Conservation (phyloP, 2,329 filamentous ascomycete genomes). For the Epichloe sibirici region DNA sequence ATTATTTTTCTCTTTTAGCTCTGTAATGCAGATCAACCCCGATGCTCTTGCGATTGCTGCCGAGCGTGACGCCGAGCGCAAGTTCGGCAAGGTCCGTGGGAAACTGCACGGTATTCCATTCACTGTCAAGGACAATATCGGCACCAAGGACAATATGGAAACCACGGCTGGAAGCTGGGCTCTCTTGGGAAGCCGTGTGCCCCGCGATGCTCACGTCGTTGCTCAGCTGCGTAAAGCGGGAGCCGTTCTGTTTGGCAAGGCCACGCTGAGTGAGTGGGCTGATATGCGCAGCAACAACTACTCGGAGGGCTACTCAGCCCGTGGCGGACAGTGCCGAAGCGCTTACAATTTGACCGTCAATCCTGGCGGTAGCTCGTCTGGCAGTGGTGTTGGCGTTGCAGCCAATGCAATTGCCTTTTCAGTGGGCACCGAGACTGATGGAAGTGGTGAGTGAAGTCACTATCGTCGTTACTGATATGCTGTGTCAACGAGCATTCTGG, state of each 20-base stretch:
- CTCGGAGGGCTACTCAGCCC: slow-evolving; percentile 53
- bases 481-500: neutral
- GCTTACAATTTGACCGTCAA: slow-evolving; percentile 58
- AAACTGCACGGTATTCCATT: slow-evolving; percentile 66
- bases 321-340: slow-evolving; percentile 51
- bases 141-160: slow-evolving; percentile 55
- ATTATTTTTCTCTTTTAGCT: slow-evolving; percentile 19
- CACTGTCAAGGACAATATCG: slow-evolving; percentile 63
- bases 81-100: slow-evolving; percentile 42
- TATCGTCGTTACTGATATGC: neutral
- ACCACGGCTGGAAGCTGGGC: slow-evolving; percentile 62
- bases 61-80: slow-evolving; percentile 47
- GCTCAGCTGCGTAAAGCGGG: slow-evolving; percentile 49
- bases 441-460: slow-evolving; percentile 31
- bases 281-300: slow-evolving; percentile 57
- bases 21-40: slow-evolving; percentile 55
- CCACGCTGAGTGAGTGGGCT: slow-evolving; percentile 62
- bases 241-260: slow-evolving; percentile 59
- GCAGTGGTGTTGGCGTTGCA: slow-evolving; percentile 51
- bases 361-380: slow-evolving; percentile 57
- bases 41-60: slow-evolving; percentile 51
- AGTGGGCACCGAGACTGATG: slow-evolving; percentile 65
- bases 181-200: slow-evolving; percentile 51
- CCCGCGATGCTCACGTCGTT: slow-evolving; percentile 56
- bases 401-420: slow-evolving; percentile 52